Evolutionary conservation across 2,329 filamentous ascomycete genomes (phyloP), one percentile per base, ranked within the genome.

Genomic region (Hansfordia pulvinata): DNA sequence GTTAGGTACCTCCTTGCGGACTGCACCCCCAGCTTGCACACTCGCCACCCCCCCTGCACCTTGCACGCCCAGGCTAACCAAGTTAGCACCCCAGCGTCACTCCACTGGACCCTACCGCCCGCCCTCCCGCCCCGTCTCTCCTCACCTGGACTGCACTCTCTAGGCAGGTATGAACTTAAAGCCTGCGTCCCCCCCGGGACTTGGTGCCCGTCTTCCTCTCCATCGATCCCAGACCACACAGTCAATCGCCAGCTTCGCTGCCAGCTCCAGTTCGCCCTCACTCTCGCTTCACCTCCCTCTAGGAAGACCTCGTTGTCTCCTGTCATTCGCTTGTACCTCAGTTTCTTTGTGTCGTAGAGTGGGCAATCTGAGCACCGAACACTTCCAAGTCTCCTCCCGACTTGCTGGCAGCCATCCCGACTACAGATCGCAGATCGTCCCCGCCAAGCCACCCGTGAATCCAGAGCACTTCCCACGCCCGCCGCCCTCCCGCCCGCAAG

Each of bases 251-350:
- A 40, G 42, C 42, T 43, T 47, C 41, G 52, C 55, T 52, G 47
- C 47, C 49, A 45, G 46, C 41, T 38, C 42, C 42, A 39, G 35
- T 40, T 47, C 47, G 50, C 49, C 48, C 49, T 47, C 53, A 66
- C 62, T 52, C 54, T 66, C 62, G 60, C 62, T 64, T 60, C 55
- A 49, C 46, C 47, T 49, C 48, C 50, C 43, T 42, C 51, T 66
- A 71, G 71, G 71, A 76, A 76, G 69, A 72, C 71, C 72, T 76
- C 71, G 71, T 64, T 58, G 72, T 63, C 71, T 76, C 72, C 71
- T 74, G 70, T 76, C 72, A 73, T 69, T 77, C 72, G 72, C 72
- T 77, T 74, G 58, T 54, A 50, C 48, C 52, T 52, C 60, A 51
- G 57, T 58, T 62, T 58, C 50, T 56, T 57, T 60, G 60, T 55